Evolutionary conservation across 2,329 filamentous ascomycete genomes (phyloP).

Genomic region (Stagonosporopsis chrysanthemi): DNA sequence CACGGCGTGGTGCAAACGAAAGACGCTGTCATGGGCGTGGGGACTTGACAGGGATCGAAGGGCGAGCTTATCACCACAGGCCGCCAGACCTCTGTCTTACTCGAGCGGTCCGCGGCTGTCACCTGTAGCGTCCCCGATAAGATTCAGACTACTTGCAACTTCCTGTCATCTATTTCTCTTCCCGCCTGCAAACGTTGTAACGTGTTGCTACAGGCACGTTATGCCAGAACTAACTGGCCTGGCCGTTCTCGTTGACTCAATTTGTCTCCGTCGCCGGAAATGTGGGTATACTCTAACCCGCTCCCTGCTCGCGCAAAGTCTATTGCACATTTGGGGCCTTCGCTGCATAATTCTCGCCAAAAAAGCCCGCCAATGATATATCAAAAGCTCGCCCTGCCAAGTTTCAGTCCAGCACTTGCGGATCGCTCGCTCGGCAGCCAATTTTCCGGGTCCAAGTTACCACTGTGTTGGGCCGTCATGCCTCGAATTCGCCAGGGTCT

Average conservation of each 20-base stretch:
- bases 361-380: conserved; percentile 11
- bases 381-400: neutral
- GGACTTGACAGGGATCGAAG: conserved; percentile 21
- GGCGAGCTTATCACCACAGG: conserved; percentile 26
- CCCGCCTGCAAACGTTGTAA: conserved; percentile 11
- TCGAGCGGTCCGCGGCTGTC: conserved; percentile 13
- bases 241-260: neutral
- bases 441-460: conserved; percentile 18
- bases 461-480: conserved; percentile 15
- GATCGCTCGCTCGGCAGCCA: conserved; percentile 16
- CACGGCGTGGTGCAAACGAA: conserved; percentile 3
- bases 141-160: conserved; percentile 6
- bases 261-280: neutral
- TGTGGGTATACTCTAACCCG: neutral
- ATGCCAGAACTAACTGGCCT: neutral
- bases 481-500: conserved; percentile 1
- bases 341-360: neutral
- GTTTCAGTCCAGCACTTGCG: conserved; percentile 10
- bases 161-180: conserved; percentile 9
- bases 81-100: conserved; percentile 9
- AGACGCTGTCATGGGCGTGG: conserved; percentile 22
- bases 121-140: conserved; percentile 14
- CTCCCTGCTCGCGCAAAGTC: conserved; percentile 11
- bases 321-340: neutral
- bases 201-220: conserved; percentile 18